These are phyloP conservation scores for Brassica rapa DNA, from an alignment of 345 rosid genomes.

Conservation along the genomic window DNA sequence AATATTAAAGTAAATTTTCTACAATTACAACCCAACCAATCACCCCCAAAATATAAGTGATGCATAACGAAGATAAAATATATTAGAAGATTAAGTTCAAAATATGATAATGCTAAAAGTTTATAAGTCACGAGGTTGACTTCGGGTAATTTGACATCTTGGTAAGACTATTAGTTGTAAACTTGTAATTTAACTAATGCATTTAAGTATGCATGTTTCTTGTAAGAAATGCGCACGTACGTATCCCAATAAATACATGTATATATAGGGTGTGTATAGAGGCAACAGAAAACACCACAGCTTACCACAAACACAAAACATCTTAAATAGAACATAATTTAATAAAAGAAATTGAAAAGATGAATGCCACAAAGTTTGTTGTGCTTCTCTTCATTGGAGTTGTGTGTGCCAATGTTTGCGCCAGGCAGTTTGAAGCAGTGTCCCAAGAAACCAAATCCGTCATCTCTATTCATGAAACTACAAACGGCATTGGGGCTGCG, in stretches of 20 bases:
- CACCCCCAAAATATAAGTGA: too few relatives aligned
- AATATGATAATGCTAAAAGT: neutral
- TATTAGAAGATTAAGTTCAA: neutral
- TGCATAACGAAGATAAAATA: too few relatives aligned
- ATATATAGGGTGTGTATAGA: neutral
- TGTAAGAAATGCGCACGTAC: conserved; percentile 1
- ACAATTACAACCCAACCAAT: too few relatives aligned
- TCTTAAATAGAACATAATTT: neutral
- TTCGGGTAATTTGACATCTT: neutral
- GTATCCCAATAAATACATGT: neutral
- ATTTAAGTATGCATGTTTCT: neutral
- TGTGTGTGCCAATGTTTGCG: conserved; percentile 3
- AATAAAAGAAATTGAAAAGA: neutral
- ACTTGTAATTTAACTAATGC: neutral
- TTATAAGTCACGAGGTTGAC: neutral
- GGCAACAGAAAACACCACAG: conserved; percentile 2
- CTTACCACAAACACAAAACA: neutral
- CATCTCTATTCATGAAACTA: neutral
- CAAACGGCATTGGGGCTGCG: neutral
- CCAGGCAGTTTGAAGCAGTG: neutral
- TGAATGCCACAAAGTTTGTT: neutral
- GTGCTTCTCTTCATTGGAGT: conserved; percentile 12
- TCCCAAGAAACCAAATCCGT: neutral
- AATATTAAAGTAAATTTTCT: too few relatives aligned
- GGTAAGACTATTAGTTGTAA: conserved; percentile 15